Base-by-base conservation (phyloP, 2,329 filamentous ascomycete species). In the Calonectria pseudoturangicola region DNA sequence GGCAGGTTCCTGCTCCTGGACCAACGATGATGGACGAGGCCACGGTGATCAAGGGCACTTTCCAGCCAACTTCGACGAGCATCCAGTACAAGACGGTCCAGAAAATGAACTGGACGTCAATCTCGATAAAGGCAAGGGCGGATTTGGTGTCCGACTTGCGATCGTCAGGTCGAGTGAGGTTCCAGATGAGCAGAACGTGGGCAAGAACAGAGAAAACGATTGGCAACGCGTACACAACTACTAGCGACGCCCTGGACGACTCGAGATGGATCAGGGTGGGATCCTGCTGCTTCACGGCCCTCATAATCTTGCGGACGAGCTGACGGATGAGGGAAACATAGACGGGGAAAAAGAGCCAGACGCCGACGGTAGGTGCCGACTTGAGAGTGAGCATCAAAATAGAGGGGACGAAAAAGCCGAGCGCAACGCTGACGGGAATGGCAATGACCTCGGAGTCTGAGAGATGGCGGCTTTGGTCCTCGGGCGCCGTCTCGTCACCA, bases 401-500 rank as follows among this genome's bases (percentile, higher is more conserved):
- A 0, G 87, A 86, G 0, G 88, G 88, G 2, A 87, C 73, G 51
- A 88, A 82, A 74, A 84, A 90, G 41, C 88, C 88, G 12, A 88
- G 58, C 0, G 85, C 83, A 0, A 90, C 86, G 28, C 86, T 87
- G 30, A 86, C 75, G 9, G 89, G 88, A 25, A 90, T 89, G 30
- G 91, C 91, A 70, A 91, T 86, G 71, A 89, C 88, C 80, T 93
- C 92, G 2, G 89, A 83, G 27, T 81, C 82, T 8, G 83, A 82
- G 15, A 90, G 80, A 71, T 86, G 84, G 10, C 87, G 84, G 13
- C 78, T 72, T 7, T 79, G 72, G 25, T 73, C 74, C 58, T 66
- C 70, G 25, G 70, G 58, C 16, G 58, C 74, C 1, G 75, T 74
- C 39, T 78, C 71, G 0, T 73, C 75, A 9, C 66, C 74, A 13